Conservation (phyloP, 192 early-diverging fungal species). For the Phycomyces nitens region DNA sequence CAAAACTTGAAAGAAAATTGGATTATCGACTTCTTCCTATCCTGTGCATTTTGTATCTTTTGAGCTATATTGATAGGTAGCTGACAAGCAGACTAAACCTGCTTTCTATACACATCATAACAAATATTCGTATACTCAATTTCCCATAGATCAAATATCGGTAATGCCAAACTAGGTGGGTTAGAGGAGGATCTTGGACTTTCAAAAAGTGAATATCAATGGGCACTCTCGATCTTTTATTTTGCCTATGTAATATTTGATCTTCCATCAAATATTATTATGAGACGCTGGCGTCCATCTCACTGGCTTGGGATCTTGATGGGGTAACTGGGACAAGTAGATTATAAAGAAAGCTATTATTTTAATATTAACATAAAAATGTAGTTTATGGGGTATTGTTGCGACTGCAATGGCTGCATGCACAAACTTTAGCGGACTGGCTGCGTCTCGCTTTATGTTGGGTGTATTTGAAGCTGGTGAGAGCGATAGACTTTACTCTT, state of each 20-base stretch:
- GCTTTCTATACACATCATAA: no score
- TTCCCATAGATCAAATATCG: constrained; percentile 28
- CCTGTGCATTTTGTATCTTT: constrained; percentile 17
- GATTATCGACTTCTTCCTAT: constrained; percentile 10
- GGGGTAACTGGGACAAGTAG: background rate
- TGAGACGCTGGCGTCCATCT: constrained; percentile 35
- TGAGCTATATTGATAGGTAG: constrained; percentile 20
- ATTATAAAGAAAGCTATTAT: background rate
- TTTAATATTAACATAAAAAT: background rate
- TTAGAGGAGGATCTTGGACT: constrained; percentile 40
- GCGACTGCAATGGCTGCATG: constrained; percentile 49
- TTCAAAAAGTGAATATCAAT: constrained; percentile 44
- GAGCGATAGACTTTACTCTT: background rate
- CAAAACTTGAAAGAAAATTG: constrained; percentile 6
- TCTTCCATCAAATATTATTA: constrained; percentile 64
- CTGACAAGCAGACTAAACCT: background rate
- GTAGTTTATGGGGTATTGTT: constrained; percentile 43
- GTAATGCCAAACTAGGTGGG: constrained; percentile 55
- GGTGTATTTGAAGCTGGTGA: constrained; percentile 47
- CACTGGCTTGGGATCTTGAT: constrained; percentile 15
- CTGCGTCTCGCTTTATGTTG: constrained; percentile 50
- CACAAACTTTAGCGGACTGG: constrained; percentile 34
- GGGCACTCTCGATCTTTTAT: constrained; percentile 66
- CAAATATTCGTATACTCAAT: background rate
- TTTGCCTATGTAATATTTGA: constrained; percentile 65